A percentile compares a stretch with the other conserved stretches of the same genome.
These are phyloP conservation scores for Melampsora americana DNA, from an alignment of 1,284 basidiomycete species.

Conservation along the genomic window DNA sequence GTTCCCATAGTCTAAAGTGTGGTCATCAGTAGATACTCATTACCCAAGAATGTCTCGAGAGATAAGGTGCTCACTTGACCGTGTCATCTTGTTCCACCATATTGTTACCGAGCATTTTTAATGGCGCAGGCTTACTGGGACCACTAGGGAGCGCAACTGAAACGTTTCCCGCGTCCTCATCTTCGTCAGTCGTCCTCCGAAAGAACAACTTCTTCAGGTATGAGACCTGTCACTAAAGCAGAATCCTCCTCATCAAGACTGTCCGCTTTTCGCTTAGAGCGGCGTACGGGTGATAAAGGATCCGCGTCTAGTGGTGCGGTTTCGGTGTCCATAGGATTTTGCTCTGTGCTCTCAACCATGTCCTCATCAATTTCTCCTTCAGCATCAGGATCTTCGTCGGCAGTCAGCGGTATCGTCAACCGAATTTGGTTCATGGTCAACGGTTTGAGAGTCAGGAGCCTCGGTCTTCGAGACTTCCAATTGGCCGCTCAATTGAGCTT, in stretches of 20 bases:
- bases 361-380: slow-evolving; percentile 31
- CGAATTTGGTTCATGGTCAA: background rate
- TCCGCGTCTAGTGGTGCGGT: background rate
- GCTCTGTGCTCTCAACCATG: background rate
- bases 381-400: too few relatives aligned
- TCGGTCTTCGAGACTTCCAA: slow-evolving; percentile 42
- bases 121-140: slow-evolving; percentile 51
- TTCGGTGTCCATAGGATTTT: background rate
- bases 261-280: slow-evolving; percentile 69
- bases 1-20: slow-evolving; percentile 73
- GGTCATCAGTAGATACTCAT: slow-evolving; percentile 42
- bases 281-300: slow-evolving; percentile 48
- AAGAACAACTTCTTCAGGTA: slow-evolving; percentile 36
- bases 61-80: slow-evolving; percentile 68
- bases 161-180: slow-evolving; percentile 56
- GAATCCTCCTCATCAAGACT: slow-evolving; percentile 52
- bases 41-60: background rate
- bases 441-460: background rate
- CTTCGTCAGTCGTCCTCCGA: slow-evolving; percentile 46
- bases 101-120: slow-evolving; percentile 63
- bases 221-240: slow-evolving; percentile 10
- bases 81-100: slow-evolving; percentile 89
- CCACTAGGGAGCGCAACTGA: slow-evolving; percentile 59
- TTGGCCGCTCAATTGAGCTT: slow-evolving; percentile 77
- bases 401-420: slow-evolving; percentile 29